Conservation (phyloP, 257 asterid species). For the Nicotiana undulata region DNA sequence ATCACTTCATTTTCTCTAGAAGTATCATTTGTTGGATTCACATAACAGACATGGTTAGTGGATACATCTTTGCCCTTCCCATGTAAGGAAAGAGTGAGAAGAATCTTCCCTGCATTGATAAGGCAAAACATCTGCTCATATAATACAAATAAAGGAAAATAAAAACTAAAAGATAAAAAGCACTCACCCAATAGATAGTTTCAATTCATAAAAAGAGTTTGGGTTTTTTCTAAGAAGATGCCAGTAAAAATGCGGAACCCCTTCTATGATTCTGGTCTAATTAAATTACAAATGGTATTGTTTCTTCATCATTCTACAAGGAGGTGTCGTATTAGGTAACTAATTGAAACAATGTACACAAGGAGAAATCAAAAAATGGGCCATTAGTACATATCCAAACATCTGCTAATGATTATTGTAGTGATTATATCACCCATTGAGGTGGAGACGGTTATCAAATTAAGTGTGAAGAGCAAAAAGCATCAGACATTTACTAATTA, state of each 20-base stretch:
- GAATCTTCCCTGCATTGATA: conserved; percentile 57
- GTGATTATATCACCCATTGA: neutral
- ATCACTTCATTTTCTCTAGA: conserved; percentile 23
- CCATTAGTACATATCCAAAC: neutral
- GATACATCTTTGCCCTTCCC: conserved; percentile 43
- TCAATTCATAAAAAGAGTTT: neutral
- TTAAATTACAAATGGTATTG: neutral
- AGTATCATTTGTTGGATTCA: conserved; percentile 18
- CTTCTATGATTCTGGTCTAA: neutral
- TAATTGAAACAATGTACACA: neutral
- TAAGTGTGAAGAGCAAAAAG: neutral
- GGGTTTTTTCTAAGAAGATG: neutral
- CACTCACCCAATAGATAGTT: neutral
- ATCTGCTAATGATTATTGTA: neutral
- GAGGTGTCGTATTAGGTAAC: neutral
- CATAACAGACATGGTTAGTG: conserved; percentile 15
- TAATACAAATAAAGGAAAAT: neutral
- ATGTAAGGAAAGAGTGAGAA: conserved; percentile 56
- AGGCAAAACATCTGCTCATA: neutral
- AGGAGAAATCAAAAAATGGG: neutral
- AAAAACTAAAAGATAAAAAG: neutral
- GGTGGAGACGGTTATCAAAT: neutral
- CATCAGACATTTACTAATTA: neutral
- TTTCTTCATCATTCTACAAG: neutral
- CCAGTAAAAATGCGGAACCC: neutral